Base-by-base conservation (phyloP, 179 eudicot species). In the Corrigiola litoralis region DNA sequence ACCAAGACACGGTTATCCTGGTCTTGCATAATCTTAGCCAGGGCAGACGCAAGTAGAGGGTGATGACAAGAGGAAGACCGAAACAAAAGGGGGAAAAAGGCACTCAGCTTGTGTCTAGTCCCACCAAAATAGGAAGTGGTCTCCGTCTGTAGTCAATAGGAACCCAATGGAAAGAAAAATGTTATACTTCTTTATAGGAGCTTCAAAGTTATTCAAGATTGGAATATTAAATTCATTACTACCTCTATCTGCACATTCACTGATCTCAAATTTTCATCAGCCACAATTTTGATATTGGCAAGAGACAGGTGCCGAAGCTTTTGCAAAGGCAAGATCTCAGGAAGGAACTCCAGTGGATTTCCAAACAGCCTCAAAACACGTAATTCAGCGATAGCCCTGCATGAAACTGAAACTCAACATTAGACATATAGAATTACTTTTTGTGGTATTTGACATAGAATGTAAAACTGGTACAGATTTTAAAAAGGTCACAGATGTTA, bases 11-110 rank as follows among this genome's bases (percentile, higher is more conserved):
- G 86, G 68, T 91, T 85, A 67, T 76, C 92, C 64, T 81, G 84
- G 68, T 94, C 99, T 80, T 90, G 90, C 77, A 94, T 91, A 71
- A 94, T 94, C 78, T 91, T 94, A 37, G 95, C 99, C 65, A 94
- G 78, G n/a, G 99, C 89, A 66, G 97, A 94, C 64, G 99, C 99
- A 65, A 94, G 69, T 71, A 94, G 76, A 57, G 99, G 99, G 75
- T 94, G 99, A 68, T 89, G 99, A 71, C 99, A 94, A 69, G 99
- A 94, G 77, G 97, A 94, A 78, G 88, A 94, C 14, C 97, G 97
- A 50, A 94, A 94, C 78, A 94, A 85, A 61, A 94, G 95, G 44
- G 99, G 85, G 83, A 94, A 94, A 76, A 94, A 94, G 72, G 92
- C 92, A 79, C 97, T 94, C 61, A 91, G 81, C 75, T 87, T 90